These are phyloP conservation scores for Fonsecaea nubica DNA, from an alignment of 2,329 filamentous ascomycete genomes.

Conservation along the genomic window DNA sequence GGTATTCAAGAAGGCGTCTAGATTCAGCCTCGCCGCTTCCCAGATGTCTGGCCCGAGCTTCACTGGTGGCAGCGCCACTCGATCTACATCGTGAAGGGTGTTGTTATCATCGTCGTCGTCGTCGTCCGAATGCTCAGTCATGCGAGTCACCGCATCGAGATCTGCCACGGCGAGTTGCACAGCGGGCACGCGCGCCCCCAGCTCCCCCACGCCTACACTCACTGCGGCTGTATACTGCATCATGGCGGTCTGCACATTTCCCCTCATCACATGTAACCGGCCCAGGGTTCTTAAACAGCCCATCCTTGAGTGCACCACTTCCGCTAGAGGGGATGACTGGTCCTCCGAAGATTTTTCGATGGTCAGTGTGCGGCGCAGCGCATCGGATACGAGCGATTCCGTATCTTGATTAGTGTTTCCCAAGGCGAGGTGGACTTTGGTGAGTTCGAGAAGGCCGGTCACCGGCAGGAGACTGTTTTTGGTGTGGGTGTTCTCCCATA, in stretches of 20 bases:
- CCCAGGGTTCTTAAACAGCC: slow-evolving; percentile 29
- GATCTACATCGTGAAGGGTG: background rate
- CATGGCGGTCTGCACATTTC: slow-evolving; percentile 18
- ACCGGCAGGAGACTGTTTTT: slow-evolving; percentile 24
- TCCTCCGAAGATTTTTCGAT: slow-evolving; percentile 4
- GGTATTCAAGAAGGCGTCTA: background rate
- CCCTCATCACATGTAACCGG: slow-evolving; percentile 19
- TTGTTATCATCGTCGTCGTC: background rate
- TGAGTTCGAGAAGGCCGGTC: slow-evolving; percentile 26
- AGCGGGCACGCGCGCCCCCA: slow-evolving; percentile 19
- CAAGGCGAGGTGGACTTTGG: slow-evolving; percentile 17
- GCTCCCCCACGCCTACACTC: slow-evolving; percentile 21
- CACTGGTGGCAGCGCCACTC: background rate
- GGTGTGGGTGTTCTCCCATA: slow-evolving; percentile 17
- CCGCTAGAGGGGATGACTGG: background rate
- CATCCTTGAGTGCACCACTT: slow-evolving; percentile 17
- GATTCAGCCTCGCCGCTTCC: slow-evolving; percentile 1
- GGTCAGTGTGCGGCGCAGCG: slow-evolving; percentile 16
- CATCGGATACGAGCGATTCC: slow-evolving; percentile 18
- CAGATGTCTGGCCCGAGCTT: background rate
- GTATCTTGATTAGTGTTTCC: slow-evolving; percentile 5
- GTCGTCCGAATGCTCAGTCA: background rate
- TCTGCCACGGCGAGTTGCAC: slow-evolving; percentile 26
- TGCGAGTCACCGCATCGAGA: slow-evolving; percentile 16
- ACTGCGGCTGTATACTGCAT: slow-evolving; percentile 23